A percentile compares a stretch with the other conserved stretches of the same genome.
Conservation (phyloP, 106 monocot species). For the Acanthochlamys bracteata region DNA sequence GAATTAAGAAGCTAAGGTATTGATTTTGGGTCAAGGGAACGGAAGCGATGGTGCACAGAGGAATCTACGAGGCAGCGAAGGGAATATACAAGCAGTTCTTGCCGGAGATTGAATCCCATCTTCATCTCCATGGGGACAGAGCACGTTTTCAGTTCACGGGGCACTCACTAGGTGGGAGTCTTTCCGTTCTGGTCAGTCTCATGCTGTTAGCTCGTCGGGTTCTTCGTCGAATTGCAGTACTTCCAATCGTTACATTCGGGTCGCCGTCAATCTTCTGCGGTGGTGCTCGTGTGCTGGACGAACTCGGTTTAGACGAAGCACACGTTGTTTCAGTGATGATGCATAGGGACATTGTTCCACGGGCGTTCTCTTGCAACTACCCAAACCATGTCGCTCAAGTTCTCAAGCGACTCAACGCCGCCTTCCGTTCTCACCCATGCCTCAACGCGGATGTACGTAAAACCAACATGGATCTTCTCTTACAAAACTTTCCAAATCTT, state of each 20-base stretch:
- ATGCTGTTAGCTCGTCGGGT: constrained; percentile 56
- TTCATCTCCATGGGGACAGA: constrained; percentile 21
- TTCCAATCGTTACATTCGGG: constrained; percentile 81
- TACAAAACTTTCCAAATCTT: too few relatives aligned
- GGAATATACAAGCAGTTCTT: constrained; percentile 81
- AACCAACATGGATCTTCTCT: too few relatives aligned
- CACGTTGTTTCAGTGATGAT: constrained; percentile 55
- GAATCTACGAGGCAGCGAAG: constrained; percentile 94
- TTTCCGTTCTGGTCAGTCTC: constrained; percentile 57
- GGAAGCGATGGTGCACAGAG: constrained; percentile 72
- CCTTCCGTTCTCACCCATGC: constrained; percentile 67
- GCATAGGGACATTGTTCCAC: constrained; percentile 89
- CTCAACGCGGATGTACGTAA: constrained; percentile 57
- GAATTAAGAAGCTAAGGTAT: too few relatives aligned
- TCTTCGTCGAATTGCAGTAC: constrained; percentile 19
- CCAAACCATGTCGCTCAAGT: constrained; percentile 54
- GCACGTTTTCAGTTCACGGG: constrained; percentile 70
- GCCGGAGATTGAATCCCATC: constrained; percentile 49
- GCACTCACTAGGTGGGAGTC: constrained; percentile 91
- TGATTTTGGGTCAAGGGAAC: too few relatives aligned
- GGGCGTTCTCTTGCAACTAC: constrained; percentile 86
- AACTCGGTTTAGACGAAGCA: constrained; percentile 43
- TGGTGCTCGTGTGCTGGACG: constrained; percentile 30
- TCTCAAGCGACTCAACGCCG: constrained; percentile 56
- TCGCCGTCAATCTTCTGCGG: constrained; percentile 79